Evolutionary conservation across 129 eudicot species (phyloP), one percentile per base, ranked within the genome.

Genomic region (Pittosporum tobira): DNA sequence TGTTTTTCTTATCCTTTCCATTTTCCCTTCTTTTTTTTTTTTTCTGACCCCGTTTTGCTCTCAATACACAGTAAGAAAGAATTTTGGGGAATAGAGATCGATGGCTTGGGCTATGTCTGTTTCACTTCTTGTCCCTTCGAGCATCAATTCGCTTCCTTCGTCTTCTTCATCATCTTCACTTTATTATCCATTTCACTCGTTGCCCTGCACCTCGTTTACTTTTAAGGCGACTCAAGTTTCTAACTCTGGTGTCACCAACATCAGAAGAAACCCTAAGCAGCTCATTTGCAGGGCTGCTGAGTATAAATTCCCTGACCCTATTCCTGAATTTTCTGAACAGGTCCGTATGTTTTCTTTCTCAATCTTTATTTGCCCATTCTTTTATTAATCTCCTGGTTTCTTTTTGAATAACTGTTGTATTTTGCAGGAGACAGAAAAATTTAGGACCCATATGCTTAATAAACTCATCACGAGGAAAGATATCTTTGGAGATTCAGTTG

Each of bases 231-330:
- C 19, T 43, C 8, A 37, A 47, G 48, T 22, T 61, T 61, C 56
- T 8, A 21, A 20, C 10, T 16, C 2, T 48, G 58, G 57, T 4
- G 15, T 46, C 9, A 47, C 5, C n/a, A 48, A 59, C 42, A 30
- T 53, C 44, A 38, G 38, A 51, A 76, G 75, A 72, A 76, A 16
- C 71, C 71, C 71, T 46, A 77, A 69, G 51, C 54, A 66, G 64
- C 66, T 86, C 68, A 67, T 74, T 57, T 85, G 85, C 73, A 80
- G 65, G 53, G 96, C 96, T 30, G 91, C 88, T 34, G 94, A 89
- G 73, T 84, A 89, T 79, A 81, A 85, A 61, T 89, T 89, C 63
- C 97, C 97, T 0, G 95, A 89, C 85, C 97, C 97, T 18, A 89
- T 89, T 70, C 97, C 97, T 16, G 97, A 89, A 75, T 88, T 88